phyloP scores from a whole-genome alignment of 768 basidiomycete species.

The Crassisporium funariophilum region DNA sequence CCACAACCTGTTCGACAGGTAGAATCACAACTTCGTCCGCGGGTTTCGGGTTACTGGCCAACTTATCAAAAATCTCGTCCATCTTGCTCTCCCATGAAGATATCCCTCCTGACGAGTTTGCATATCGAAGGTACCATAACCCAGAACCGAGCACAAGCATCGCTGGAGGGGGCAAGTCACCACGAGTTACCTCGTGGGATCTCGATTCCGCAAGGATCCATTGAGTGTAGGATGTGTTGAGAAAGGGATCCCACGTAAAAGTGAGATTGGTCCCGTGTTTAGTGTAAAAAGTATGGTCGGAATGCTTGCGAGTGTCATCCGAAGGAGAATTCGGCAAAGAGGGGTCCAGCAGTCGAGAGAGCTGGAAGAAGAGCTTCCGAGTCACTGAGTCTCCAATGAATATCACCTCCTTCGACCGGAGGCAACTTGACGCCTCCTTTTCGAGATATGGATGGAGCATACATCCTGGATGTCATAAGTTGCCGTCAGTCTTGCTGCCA shows the following conservation, averaged over 20 bases:
- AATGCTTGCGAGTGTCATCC: slow-evolving; percentile 67
- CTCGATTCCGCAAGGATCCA: slow-evolving; percentile 39
- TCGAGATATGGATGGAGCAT: slow-evolving; percentile 71
- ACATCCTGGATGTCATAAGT: slow-evolving; percentile 55
- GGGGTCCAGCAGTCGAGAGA: slow-evolving; percentile 62
- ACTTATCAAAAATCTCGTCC: slow-evolving; percentile 59
- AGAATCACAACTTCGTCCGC: slow-evolving; percentile 79
- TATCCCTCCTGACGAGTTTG: slow-evolving; percentile 70
- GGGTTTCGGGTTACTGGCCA: slow-evolving; percentile 42
- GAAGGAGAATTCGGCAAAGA: slow-evolving; percentile 52
- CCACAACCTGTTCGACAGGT: slow-evolving; percentile 74
- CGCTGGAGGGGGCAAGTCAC: slow-evolving; percentile 41
- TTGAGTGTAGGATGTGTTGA: slow-evolving; percentile 65
- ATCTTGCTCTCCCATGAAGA: slow-evolving; percentile 77
- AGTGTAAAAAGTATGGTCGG: slow-evolving; percentile 56
- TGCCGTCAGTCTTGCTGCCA: neutral
- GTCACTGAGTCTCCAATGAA: slow-evolving; percentile 90
- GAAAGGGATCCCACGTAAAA: slow-evolving; percentile 87
- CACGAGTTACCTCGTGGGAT: neutral
- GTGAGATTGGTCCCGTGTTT: slow-evolving; percentile 48
- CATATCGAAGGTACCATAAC: slow-evolving; percentile 86
- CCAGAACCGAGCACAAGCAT: slow-evolving; percentile 85
- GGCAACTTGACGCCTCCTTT: slow-evolving; percentile 54
- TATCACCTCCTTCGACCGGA: slow-evolving; percentile 59
- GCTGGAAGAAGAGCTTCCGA: slow-evolving; percentile 76